Evolutionary conservation across 805 yeast species (phyloP).

Genomic region (Saturnispora serradocipensis): DNA sequence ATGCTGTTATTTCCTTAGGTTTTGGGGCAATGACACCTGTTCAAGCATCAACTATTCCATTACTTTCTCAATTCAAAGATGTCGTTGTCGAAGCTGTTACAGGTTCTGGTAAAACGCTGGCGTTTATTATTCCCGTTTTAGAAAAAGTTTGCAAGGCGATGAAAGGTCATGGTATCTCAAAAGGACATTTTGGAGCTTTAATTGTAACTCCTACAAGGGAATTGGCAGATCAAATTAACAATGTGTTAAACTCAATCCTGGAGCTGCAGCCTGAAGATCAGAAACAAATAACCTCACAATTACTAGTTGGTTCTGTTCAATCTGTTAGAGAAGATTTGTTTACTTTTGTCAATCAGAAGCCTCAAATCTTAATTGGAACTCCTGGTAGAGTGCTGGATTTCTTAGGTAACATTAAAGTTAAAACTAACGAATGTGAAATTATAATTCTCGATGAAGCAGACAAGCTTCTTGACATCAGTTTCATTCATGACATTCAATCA

Average conservation of each 20-base stretch:
- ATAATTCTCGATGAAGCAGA: slow-evolving; percentile 92
- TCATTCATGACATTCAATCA: slow-evolving; percentile 55
- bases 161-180: slow-evolving; percentile 29
- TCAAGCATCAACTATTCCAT: slow-evolving; percentile 89
- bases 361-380: slow-evolving; percentile 80
- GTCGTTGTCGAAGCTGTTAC: slow-evolving; percentile 97
- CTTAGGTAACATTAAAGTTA: slow-evolving; percentile 47
- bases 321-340: slow-evolving; percentile 66
- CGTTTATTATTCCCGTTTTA: slow-evolving; percentile 75
- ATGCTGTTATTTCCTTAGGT: slow-evolving; percentile 68
- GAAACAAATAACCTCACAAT: slow-evolving; percentile 41
- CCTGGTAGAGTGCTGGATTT: slow-evolving; percentile 86
- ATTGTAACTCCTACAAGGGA: slow-evolving; percentile 65
- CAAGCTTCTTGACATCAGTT: slow-evolving; percentile 69
- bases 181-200: slow-evolving; percentile 64
- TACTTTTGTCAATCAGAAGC: slow-evolving; percentile 40
- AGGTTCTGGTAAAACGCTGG: slow-evolving; percentile 96
- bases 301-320: slow-evolving; percentile 54
- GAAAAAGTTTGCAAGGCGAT: slow-evolving; percentile 44
- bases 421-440: slow-evolving; percentile 56
- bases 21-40: slow-evolving; percentile 88
- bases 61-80: slow-evolving; percentile 76
- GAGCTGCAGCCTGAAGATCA: slow-evolving; percentile 44
- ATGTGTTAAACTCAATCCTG: slow-evolving; percentile 54
- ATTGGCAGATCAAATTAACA: slow-evolving; percentile 58